Base-by-base conservation (phyloP, 306 rosid species). In the Senna tora region DNA sequence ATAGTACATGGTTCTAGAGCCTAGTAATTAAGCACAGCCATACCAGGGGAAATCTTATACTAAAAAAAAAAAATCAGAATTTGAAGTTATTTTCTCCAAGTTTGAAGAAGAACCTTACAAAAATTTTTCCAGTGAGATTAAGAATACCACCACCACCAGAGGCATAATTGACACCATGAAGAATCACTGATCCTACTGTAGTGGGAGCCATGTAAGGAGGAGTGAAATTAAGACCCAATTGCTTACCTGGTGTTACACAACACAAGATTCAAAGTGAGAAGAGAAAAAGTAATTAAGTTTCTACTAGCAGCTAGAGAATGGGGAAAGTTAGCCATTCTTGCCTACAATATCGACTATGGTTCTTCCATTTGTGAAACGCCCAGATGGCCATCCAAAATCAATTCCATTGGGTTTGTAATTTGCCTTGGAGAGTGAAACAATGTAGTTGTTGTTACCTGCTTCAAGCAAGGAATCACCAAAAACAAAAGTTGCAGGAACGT, bases 401-500 rank as follows among this genome's bases (percentile, higher is more conserved):
- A 92, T 82, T 9, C 93, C 96, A 46, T 63, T 80, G 2, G 93
- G 93, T 0, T 17, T 14, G 70, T 67, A 68, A 50, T 92, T 74
- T 14, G 91, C 90, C 71, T 70, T 86, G 49, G 93, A 69, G n/a
- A 85, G 85, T n/a, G 92, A 42, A 41, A 30, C 56, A 38, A 89
- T 64, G 77, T 85, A 82, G 79, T 89, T 89, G 77, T 89, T 91
- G 83, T 87, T 91, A 7, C 97, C 97, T 0, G 65, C 87, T 56
- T 91, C 97, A 4, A 89, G 74, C 72, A 91, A 65, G 9, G 92
- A 88, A 76, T 91, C 97, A 16, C 93, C 91, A 45, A 91, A 91
- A 34, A 91, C 87, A 84, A 91, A 89, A 52, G 33, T 69, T 17
- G 92, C 89, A 13, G 88, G 75, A 49, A 79, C n/a, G 47, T 38